A percentile compares a stretch with the other conserved stretches of the same genome.
phyloP scores from a whole-genome alignment of 352 stramenopile genomes.

The Globisporangium paddicum region DNA sequence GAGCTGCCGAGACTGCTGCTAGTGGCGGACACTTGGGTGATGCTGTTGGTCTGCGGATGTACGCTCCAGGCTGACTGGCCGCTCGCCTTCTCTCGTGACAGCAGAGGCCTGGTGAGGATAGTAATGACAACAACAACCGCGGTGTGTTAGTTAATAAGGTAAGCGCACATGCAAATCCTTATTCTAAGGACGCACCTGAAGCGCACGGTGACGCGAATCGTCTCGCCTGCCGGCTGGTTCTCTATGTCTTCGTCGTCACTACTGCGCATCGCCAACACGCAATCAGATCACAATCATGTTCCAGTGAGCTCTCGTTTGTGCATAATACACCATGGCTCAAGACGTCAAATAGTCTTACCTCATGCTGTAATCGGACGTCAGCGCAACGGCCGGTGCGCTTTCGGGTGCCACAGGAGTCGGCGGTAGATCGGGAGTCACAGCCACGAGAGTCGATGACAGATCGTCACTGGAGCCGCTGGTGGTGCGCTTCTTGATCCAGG shows the following conservation, averaged over 20 bases:
- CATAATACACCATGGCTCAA: too few species aligned
- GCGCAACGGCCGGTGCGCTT: background rate
- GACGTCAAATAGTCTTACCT: background rate
- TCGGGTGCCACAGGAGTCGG: background rate
- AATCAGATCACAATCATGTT: background rate
- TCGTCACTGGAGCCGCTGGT: background rate
- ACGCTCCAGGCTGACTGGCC: background rate
- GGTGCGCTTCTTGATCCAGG: background rate
- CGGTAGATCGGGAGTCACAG: too few species aligned
- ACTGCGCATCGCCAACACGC: background rate
- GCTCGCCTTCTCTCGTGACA: background rate
- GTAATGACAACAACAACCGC: background rate
- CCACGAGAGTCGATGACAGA: background rate
- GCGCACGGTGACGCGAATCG: slow-evolving; percentile 5
- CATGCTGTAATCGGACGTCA: background rate
- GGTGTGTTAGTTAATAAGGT: background rate
- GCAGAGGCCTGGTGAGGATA: background rate
- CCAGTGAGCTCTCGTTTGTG: too few species aligned
- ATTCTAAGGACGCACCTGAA: background rate
- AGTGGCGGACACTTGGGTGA: background rate
- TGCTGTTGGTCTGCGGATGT: slow-evolving; percentile 2
- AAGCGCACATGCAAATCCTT: too few species aligned
- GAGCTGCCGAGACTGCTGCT: background rate
- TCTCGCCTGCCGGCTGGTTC: background rate
- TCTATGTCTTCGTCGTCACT: slow-evolving; percentile 6